A percentile compares a stretch with the other conserved stretches of the same genome.
Conservation (phyloP, 192 early-diverging fungal genomes). For the Kappamyces sp. region DNA sequence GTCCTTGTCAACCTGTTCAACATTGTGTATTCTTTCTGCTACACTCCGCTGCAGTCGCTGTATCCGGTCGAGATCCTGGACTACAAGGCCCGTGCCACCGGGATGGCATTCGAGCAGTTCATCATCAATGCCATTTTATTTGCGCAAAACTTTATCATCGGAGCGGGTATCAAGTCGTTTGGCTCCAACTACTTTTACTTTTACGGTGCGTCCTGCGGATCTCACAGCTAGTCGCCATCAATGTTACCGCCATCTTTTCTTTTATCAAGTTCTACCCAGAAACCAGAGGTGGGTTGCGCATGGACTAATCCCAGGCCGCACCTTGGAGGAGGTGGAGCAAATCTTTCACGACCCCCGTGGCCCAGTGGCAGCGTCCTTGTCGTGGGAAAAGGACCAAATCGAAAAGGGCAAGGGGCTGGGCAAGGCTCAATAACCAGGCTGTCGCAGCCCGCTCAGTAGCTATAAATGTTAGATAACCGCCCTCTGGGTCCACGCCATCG, state of each 20-base stretch:
- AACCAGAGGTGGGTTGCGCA: not conserved
- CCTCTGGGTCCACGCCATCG: not conserved
- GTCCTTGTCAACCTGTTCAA: constrained; percentile 28
- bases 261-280: constrained; percentile 13
- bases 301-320: too few species aligned
- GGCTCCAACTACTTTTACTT: constrained; percentile 12
- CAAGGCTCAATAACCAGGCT: too few species aligned
- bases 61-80: constrained; percentile 41
- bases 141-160: constrained; percentile 12
- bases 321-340: too few species aligned
- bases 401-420: too few species aligned
- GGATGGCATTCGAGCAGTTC: constrained; percentile 36
- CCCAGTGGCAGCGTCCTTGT: too few species aligned
- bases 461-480: too few species aligned
- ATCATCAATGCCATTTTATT: constrained; percentile 31
- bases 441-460: too few species aligned
- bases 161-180: constrained; percentile 4
- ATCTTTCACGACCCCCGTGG: too few species aligned
- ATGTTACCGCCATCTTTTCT: not conserved
- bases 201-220: not conserved
- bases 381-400: too few species aligned
- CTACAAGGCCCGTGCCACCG: constrained; percentile 37
- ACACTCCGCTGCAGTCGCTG: constrained; percentile 42
- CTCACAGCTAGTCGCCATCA: not conserved
- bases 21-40: constrained; percentile 40